phyloP scores from a whole-genome alignment of 331 rosid genomes.

The Acacia concinna region DNA sequence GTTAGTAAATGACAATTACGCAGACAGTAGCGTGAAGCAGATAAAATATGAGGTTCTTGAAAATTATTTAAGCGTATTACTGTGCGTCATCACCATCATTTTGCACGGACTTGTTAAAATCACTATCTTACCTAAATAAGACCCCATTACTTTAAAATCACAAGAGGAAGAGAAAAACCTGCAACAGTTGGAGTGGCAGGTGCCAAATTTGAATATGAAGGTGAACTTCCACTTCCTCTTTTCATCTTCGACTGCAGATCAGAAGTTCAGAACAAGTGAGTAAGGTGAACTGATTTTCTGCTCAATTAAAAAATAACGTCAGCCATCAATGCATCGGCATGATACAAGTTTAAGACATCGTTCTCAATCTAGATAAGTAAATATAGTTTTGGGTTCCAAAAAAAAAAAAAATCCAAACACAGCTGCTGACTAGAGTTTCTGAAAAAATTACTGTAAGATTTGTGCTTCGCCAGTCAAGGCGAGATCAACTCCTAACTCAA shows the following conservation, averaged over 20 bases:
- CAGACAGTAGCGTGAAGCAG: not conserved
- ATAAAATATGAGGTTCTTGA: not conserved
- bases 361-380: not conserved
- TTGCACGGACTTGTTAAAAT: not conserved
- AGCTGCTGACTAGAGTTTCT: not conserved
- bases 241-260: slow-evolving; percentile 77
- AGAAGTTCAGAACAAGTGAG: slow-evolving; percentile 30
- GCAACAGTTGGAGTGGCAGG: slow-evolving; percentile 39
- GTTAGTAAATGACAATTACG: not conserved
- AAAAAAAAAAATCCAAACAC: not conserved
- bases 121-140: not conserved
- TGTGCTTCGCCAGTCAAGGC: slow-evolving; percentile 12
- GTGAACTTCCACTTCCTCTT: slow-evolving; percentile 71
- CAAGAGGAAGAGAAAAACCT: slow-evolving; percentile 48
- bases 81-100: not conserved
- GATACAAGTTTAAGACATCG: slow-evolving; percentile 8
- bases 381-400: not conserved
- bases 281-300: not conserved
- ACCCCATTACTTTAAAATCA: not conserved
- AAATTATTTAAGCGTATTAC: not conserved
- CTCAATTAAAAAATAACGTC: not conserved
- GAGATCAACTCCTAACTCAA: slow-evolving; percentile 22
- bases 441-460: not conserved
- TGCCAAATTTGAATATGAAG: slow-evolving; percentile 40
- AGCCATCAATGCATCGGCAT: slow-evolving; percentile 4